These are phyloP conservation scores for Pleoardoris graminearum DNA, from an alignment of 2,329 filamentous ascomycete genomes.

Conservation along the genomic window DNA sequence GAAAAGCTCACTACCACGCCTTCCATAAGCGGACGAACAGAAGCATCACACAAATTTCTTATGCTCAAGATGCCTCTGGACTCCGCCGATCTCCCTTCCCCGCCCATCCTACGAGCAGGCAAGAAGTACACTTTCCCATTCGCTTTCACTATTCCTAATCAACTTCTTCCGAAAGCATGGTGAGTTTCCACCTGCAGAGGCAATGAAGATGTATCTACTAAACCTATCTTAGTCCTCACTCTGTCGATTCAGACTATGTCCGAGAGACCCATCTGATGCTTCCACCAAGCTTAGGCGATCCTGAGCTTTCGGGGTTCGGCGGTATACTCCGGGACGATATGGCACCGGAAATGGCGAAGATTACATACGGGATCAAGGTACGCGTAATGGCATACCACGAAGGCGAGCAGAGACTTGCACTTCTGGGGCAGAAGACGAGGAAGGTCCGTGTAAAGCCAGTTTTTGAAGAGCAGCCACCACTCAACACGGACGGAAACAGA, in stretches of 20 bases:
- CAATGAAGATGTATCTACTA: neutral
- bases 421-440: constrained; percentile 56
- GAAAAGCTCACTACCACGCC: constrained; percentile 58
- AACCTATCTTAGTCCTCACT: constrained; percentile 47
- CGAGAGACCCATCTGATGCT: constrained; percentile 60
- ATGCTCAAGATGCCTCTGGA: constrained; percentile 64
- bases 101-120: constrained; percentile 59
- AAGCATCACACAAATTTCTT: constrained; percentile 64
- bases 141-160: constrained; percentile 64
- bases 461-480: constrained; percentile 62
- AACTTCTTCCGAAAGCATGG: constrained; percentile 63
- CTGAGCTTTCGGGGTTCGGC: constrained; percentile 56
- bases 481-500: constrained; percentile 54
- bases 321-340: constrained; percentile 61
- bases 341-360: constrained; percentile 64
- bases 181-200: neutral
- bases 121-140: constrained; percentile 64
- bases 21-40: constrained; percentile 57
- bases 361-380: constrained; percentile 60
- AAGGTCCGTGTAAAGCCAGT: constrained; percentile 64
- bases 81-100: constrained; percentile 56
- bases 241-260: constrained; percentile 55
- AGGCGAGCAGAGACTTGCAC: constrained; percentile 44
- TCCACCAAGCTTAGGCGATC: constrained; percentile 65
- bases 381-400: constrained; percentile 49